Evolutionary conservation across 768 basidiomycete genomes (phyloP).

Genomic region (Hericium coralloides): DNA sequence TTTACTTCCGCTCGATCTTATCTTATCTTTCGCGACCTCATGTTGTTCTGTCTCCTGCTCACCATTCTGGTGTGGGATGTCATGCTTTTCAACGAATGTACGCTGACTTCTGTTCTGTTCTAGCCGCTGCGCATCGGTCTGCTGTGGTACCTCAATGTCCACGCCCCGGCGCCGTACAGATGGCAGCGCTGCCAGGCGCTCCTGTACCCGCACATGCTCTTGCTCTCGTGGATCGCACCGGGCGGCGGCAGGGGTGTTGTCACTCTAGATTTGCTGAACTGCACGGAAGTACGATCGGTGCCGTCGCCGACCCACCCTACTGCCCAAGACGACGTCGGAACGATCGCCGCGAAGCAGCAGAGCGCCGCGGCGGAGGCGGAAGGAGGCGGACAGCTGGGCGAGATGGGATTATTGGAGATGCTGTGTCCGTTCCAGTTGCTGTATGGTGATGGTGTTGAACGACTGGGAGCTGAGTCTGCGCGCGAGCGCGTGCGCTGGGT

Average conservation of each 20-base stretch:
- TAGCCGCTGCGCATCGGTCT: constrained; percentile 82
- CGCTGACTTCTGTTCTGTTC: constrained; percentile 4
- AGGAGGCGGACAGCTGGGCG: constrained; percentile 30
- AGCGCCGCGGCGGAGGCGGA: constrained; percentile 30
- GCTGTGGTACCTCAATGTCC: constrained; percentile 91
- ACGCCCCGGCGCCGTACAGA: constrained; percentile 65
- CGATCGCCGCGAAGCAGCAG: constrained; percentile 66
- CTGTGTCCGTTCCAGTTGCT: constrained; percentile 87
- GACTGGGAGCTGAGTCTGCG: constrained; percentile 83
- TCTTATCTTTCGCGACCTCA: constrained; percentile 2
- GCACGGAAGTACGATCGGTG: constrained; percentile 76
- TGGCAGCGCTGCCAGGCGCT: constrained; percentile 81
- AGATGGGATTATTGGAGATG: constrained; percentile 46
- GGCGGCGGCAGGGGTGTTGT: constrained; percentile 81
- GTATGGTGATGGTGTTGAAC: constrained; percentile 83
- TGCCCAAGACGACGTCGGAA: constrained; percentile 81
- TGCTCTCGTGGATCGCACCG: constrained; percentile 82
- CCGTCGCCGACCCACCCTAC: constrained; percentile 75
- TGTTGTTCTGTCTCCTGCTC: background rate
- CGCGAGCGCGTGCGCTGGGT: constrained; percentile 88
- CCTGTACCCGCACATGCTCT: constrained; percentile 73
- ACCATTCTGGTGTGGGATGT: background rate
- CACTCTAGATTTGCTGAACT: constrained; percentile 79
- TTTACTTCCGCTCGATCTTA: background rate
- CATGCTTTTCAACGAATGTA: background rate